phyloP scores from a whole-genome alignment of 345 rosid genomes.

The Cardamine resedifolia region DNA sequence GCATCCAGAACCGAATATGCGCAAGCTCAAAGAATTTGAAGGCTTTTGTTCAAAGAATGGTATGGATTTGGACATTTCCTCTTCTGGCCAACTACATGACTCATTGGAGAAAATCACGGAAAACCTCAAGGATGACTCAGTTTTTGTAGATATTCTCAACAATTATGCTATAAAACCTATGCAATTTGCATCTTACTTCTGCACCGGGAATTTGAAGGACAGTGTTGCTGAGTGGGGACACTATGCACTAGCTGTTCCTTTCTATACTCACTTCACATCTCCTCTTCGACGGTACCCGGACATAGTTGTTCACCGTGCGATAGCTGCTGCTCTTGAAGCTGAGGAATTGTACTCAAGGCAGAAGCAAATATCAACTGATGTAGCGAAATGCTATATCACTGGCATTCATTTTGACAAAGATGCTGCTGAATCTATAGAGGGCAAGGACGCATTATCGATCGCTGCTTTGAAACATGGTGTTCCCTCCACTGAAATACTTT shows the following conservation, averaged over 20 bases:
- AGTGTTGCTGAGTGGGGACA: conserved; percentile 67
- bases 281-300: conserved; percentile 91
- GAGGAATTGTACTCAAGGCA: conserved; percentile 51
- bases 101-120: conserved; percentile 61
- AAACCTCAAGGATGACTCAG: conserved; percentile 68
- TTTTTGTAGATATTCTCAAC: conserved; percentile 61
- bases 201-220: conserved; percentile 64
- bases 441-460: conserved; percentile 53
- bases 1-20: conserved; percentile 85
- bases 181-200: conserved; percentile 83
- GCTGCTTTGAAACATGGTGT: conserved; percentile 65
- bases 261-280: conserved; percentile 92
- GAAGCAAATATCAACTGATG: conserved; percentile 20
- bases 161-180: conserved; percentile 74
- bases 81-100: conserved; percentile 58
- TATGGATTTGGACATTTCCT: conserved; percentile 65
- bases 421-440: conserved; percentile 59
- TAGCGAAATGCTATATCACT: conserved; percentile 50
- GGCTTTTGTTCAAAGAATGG: conserved; percentile 74
- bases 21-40: conserved; percentile 87
- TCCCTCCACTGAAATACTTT: conserved; percentile 51
- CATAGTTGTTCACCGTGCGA: conserved; percentile 78
- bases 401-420: conserved; percentile 56
- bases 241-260: conserved; percentile 79
- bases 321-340: conserved; percentile 85